Conservation (phyloP, 1,139 yeast species). For the Hyphopichia pseudoburtonii region DNA sequence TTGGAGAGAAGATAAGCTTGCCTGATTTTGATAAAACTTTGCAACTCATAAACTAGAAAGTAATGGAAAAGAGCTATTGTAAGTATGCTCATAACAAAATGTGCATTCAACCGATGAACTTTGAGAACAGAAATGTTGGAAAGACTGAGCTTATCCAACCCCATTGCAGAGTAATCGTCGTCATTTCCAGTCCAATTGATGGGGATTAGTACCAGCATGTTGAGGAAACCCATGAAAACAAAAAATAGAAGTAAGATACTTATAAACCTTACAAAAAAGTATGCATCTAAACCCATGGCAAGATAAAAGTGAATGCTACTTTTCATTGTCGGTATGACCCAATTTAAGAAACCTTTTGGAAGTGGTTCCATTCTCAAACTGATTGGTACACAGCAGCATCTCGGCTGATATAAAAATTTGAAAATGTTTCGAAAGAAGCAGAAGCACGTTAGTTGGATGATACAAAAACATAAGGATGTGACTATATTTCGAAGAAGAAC, state of each 20-base stretch:
- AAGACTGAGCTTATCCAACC: conserved; percentile 60
- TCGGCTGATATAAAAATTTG: conserved; percentile 56
- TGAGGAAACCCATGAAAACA: conserved; percentile 46
- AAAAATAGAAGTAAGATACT: conserved; percentile 50
- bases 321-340: conserved; percentile 47
- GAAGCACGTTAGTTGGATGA: conserved; percentile 52
- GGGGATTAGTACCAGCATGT: conserved; percentile 56
- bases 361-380: conserved; percentile 37
- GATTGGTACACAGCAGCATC: conserved; percentile 44
- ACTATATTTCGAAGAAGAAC: conserved; percentile 48
- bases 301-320: conserved; percentile 43
- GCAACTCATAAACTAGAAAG: conserved; percentile 51
- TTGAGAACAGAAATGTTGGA: conserved; percentile 56
- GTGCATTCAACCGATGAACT: conserved; percentile 48
- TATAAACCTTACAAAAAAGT: conserved; percentile 58
- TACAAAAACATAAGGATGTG: conserved; percentile 52
- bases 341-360: conserved; percentile 43
- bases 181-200: conserved; percentile 51
- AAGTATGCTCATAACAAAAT: conserved; percentile 52
- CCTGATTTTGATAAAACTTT: conserved; percentile 44
- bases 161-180: conserved; percentile 31
- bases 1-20: conserved; percentile 33
- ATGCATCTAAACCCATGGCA: conserved; percentile 62
- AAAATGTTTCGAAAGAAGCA: conserved; percentile 49
- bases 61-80: conserved; percentile 56